These are phyloP conservation scores for Leccinum subgranulosum DNA, from an alignment of 768 basidiomycete genomes.

Conservation along the genomic window DNA sequence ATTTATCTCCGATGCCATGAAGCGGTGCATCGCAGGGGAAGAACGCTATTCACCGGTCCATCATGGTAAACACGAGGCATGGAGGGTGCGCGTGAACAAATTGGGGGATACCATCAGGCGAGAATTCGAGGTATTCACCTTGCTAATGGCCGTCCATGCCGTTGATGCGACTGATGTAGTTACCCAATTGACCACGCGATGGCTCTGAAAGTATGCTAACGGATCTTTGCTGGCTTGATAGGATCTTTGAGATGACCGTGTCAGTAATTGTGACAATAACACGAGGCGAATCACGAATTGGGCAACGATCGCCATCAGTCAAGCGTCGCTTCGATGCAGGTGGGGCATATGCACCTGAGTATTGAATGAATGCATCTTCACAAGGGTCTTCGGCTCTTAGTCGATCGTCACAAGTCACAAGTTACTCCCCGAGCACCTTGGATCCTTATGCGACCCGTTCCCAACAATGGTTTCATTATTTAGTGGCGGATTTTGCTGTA, in stretches of 20 bases:
- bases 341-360: constrained; percentile 8
- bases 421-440: constrained; percentile 9
- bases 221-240: constrained; percentile 12
- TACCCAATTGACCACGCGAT: constrained; percentile 4
- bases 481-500: not conserved
- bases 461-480: not conserved
- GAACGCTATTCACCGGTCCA: constrained; percentile 20
- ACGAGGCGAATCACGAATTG: constrained; percentile 19
- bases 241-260: constrained; percentile 11
- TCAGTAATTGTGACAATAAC: constrained; percentile 13
- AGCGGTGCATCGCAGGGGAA: constrained; percentile 25
- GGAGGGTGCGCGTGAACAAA: constrained; percentile 14
- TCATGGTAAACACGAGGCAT: constrained; percentile 33
- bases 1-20: constrained; percentile 30
- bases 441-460: not conserved
- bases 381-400: constrained; percentile 17
- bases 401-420: constrained; percentile 4
- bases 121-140: constrained; percentile 12
- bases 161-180: constrained; percentile 4
- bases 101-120: constrained; percentile 9
- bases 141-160: constrained; percentile 7
- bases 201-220: not conserved
- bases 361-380: constrained; percentile 1
- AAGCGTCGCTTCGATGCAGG: constrained; percentile 15
- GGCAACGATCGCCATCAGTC: constrained; percentile 18